These are phyloP conservation scores for Kurtzmaniella quercitrusa DNA, from an alignment of 1,139 yeast genomes.

Conservation along the genomic window DNA sequence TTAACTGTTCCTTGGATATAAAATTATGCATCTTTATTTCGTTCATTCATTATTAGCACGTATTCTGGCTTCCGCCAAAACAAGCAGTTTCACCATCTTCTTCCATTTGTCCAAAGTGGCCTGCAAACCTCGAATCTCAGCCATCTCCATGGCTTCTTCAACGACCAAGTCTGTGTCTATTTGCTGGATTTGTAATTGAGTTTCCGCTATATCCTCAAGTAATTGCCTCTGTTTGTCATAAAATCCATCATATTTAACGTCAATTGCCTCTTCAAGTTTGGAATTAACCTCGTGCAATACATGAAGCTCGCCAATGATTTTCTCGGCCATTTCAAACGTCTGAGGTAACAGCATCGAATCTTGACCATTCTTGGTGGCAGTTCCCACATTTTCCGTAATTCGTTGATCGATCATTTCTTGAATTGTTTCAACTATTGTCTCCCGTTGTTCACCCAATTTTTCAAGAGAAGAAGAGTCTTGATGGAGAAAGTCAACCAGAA, in stretches of 20 bases:
- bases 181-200: conserved; percentile 19
- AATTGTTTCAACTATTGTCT: background rate
- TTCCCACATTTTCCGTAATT: background rate
- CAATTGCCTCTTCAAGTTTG: conserved; percentile 8
- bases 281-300: conserved; percentile 12
- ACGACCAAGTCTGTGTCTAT: conserved; percentile 20
- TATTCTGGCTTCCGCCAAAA: conserved; percentile 27
- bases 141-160: conserved; percentile 9
- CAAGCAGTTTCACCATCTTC: conserved; percentile 34
- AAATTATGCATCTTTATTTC: too few species aligned
- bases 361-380: background rate
- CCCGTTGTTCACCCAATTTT: background rate
- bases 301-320: conserved; percentile 14
- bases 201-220: conserved; percentile 18
- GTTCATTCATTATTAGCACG: too few species aligned
- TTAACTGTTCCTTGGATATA: too few species aligned
- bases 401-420: background rate
- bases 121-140: conserved; percentile 30
- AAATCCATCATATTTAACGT: conserved; percentile 7
- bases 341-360: conserved; percentile 8
- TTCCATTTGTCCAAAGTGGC: conserved; percentile 28
- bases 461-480: background rate
- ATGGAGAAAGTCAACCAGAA: background rate
- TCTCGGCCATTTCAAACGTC: conserved; percentile 13
- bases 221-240: conserved; percentile 22